Base-by-base conservation (phyloP, 768 basidiomycete species). In the Rhodosporidiobolus odoratus region DNA sequence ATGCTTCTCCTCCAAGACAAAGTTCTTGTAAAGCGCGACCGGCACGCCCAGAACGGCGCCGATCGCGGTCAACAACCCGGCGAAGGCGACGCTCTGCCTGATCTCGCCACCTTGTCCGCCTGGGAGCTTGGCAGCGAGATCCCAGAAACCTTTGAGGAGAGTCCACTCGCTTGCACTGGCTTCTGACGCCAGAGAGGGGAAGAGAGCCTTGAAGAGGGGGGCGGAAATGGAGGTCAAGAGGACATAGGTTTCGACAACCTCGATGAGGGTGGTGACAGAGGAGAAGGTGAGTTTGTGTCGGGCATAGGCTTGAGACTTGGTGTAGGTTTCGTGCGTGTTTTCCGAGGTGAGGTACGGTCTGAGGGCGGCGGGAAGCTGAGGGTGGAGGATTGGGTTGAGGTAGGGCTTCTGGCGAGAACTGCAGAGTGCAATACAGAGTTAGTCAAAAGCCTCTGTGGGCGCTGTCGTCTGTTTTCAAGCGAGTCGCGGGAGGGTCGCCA, bases 1-100 rank as follows among this genome's bases (percentile, higher is more conserved):
- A 73, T 96, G 92, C 73, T 88, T 89, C 78, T 95, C 89, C 80
- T 98, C 96, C 47, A 98, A 83, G 9, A 93, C 89, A 78, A 99
- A 99, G 5, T 92, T 96, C 69, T 87, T 85, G 81, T 96, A 97
- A 32, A 88, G 82, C 40, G 85, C 86, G 50, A 92, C 81, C 27
- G 95, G 92, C 17, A 93, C 82, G 13, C 85, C 82, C 3, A 91
- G 87, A 37, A 90, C 78, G 0, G 86, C 84, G 4, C 88, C 88
- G 48, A 86, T 63, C 66, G 89, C 16, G 13, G 78, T 78, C 58
- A 64, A 58, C 19, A 74, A 4, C 8, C 47, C 65, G 37, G 69
- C 41, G 53, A 75, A 70, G 9, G 41, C 54, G 30, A 65, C 37
- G 35, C 64, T 66, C 38, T 71, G 69, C 41, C 32, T 47, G 48